These are phyloP conservation scores for Salicornia ramosissima DNA, from an alignment of 148 eudicot genomes.

Conservation along the genomic window DNA sequence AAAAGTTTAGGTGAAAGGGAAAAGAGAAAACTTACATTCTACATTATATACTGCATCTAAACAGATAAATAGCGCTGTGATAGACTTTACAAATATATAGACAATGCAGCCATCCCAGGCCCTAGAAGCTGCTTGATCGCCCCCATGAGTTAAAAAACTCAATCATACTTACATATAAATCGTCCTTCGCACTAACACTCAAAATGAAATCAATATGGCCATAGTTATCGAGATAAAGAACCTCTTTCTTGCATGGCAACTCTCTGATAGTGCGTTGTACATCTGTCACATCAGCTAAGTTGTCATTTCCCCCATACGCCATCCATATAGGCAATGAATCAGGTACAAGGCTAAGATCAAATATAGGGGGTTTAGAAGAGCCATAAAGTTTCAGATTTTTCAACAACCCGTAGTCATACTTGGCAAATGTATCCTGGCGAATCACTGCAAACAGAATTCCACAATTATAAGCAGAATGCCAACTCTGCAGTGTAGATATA, in stretches of 20 bases:
- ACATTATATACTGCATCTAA: background rate
- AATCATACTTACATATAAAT: slow-evolving; percentile 66
- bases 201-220: slow-evolving; percentile 89
- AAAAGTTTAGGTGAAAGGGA: too few species aligned
- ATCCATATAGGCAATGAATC: slow-evolving; percentile 83
- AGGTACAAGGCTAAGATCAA: slow-evolving; percentile 68
- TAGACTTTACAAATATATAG: slow-evolving; percentile 8
- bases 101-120: slow-evolving; percentile 8
- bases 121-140: slow-evolving; percentile 38
- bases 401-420: slow-evolving; percentile 74
- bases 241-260: slow-evolving; percentile 54
- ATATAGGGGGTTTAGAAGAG: slow-evolving; percentile 58
- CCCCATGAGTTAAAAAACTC: slow-evolving; percentile 57
- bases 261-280: slow-evolving; percentile 69
- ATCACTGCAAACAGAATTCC: slow-evolving; percentile 57
- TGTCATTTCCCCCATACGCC: slow-evolving; percentile 85
- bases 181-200: slow-evolving; percentile 58
- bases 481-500: background rate
- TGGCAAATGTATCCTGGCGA: slow-evolving; percentile 82
- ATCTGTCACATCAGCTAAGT: slow-evolving; percentile 71
- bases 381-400: slow-evolving; percentile 67
- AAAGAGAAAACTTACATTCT: slow-evolving; percentile 3
- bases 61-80: background rate
- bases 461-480: background rate
- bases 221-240: slow-evolving; percentile 73